Base-by-base conservation (phyloP, 176 grass and related monocot species). In the Rhipidocladum racemiflorum region DNA sequence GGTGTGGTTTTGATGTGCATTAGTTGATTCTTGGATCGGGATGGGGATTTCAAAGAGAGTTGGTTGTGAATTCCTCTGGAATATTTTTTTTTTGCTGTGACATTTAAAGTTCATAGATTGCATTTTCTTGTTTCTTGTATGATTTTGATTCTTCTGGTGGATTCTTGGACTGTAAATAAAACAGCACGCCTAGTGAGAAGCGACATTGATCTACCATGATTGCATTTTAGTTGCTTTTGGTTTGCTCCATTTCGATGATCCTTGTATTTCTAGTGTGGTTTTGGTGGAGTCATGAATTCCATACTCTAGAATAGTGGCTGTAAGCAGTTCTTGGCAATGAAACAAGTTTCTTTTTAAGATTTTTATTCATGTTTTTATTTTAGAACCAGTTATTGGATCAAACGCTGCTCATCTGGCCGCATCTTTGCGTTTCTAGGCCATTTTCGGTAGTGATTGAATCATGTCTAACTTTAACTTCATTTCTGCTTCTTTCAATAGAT, bases 401-500 rank as follows among this genome's bases (percentile, higher is more conserved):
- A 51, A 66, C 17, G n/a, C 45, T 17, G 7, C 2, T 2, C 4
- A 27, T 14, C 15, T 43, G 4, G 35, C 28, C 5, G 4, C 34
- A 40, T 54, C 34, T 57, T 57, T 57, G 49, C 50, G 5, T 16
- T 12, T 84, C 11, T 65, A 54, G 49, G 35, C n/a, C 38, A 77
- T 13, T 40, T 85, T 77, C 34, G 27, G 63, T 77, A 77, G 63
- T 30, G 63, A 85, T 17, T 77, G 50, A 68, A 24, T 32, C 64
- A 48, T 57, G 20, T 18, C 12, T 46, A 68, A 18, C 23, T 84
- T 25, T 46, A 77, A n/a, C 46, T 44, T 44, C 36, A 55, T 68
- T 13, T 84, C 66, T 68, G 25, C 50, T 74, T 80, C 59, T 66
- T 86, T 80, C 48, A 74, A 56, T 74, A 45, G 34, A 74, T 84